Evolutionary conservation across 106 monocot species (phyloP), one percentile per base, ranked within the genome.

Genomic region (Iris macrosiphon): DNA sequence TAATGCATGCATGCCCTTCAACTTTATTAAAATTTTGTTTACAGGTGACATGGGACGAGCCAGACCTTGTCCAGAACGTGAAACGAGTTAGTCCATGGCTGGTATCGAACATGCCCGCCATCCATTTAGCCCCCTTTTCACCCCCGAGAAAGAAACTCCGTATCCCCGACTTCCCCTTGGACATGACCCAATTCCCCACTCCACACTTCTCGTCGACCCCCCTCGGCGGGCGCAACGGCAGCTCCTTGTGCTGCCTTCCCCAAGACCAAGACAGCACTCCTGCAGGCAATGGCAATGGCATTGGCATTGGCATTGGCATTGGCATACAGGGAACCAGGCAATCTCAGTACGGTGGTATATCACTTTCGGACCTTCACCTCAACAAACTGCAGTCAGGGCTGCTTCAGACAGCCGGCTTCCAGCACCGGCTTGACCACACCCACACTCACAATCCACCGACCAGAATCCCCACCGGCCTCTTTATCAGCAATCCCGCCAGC

Each of bases 271-370:
- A 78, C 72, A 60, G 56, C 64, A 66, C 72, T 66, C 69, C 82
- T 66, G 72, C 69, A 70, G 76, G 75, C 75, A n/a, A n/a, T n/a
- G n/a, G n/a, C n/a, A n/a, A n/a, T n/a, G n/a, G n/a, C n/a, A n/a
- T n/a, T n/a, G n/a, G n/a, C n/a, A n/a, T n/a, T n/a, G n/a, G n/a
- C n/a, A n/a, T n/a, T n/a, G n/a, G n/a, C n/a, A n/a, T 24, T 56
- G 56, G 56, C 56, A 82, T 79, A 88, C 81, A 81, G 81, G 81
- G 81, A 87, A 74, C 87, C 81, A 81, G 81, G 78, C 87, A 87
- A 75, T 64, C 78, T 79, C 75, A 75, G 58, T 73, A 76, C 60
- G 80, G 76, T 63, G 80, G 76, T 40, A 38, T 73, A 75, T 47
- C 71, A 57, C 37, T 72, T 50, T 65, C 81, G 54, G 70, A 77